Percentiles rank a stretch among this genome's conserved stretches.
phyloP scores from a whole-genome alignment of 495 filamentous ascomycete species.

The Aspergillus kassunensis region DNA sequence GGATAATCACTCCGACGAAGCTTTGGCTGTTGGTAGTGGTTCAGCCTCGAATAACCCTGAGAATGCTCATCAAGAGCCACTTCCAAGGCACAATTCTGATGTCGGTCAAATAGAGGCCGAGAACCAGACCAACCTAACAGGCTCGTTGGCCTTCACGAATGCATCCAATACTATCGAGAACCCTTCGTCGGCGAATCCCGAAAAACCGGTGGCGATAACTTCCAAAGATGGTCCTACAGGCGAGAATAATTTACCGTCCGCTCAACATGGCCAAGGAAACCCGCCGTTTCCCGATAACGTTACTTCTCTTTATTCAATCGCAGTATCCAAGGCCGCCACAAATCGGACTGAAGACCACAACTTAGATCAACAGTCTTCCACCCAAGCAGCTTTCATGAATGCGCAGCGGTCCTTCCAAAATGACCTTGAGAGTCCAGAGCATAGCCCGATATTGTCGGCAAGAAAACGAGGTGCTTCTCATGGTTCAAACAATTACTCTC shows the following conservation, averaged over 20 bases:
- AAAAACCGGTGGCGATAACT: constrained; percentile 1
- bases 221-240: constrained; percentile 23
- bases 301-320: constrained; percentile 39
- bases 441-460: constrained; percentile 12
- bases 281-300: constrained; percentile 29
- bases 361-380: constrained; percentile 41
- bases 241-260: constrained; percentile 38
- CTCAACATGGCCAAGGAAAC: constrained; percentile 28
- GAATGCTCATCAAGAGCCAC: neutral
- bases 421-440: constrained; percentile 35
- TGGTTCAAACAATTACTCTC: constrained; percentile 15
- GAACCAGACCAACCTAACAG: neutral
- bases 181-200: constrained; percentile 4
- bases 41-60: neutral
- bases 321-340: constrained; percentile 22
- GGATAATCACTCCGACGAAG: neutral
- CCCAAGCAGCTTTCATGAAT: constrained; percentile 45
- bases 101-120: neutral
- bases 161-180: constrained; percentile 20
- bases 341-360: constrained; percentile 18
- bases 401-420: constrained; percentile 48
- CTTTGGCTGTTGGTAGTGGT: neutral
- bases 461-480: constrained; percentile 15
- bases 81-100: neutral
- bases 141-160: constrained; percentile 11